These are phyloP conservation scores for Moelleriella libera DNA, from an alignment of 2,329 filamentous ascomycete genomes.

Conservation along the genomic window DNA sequence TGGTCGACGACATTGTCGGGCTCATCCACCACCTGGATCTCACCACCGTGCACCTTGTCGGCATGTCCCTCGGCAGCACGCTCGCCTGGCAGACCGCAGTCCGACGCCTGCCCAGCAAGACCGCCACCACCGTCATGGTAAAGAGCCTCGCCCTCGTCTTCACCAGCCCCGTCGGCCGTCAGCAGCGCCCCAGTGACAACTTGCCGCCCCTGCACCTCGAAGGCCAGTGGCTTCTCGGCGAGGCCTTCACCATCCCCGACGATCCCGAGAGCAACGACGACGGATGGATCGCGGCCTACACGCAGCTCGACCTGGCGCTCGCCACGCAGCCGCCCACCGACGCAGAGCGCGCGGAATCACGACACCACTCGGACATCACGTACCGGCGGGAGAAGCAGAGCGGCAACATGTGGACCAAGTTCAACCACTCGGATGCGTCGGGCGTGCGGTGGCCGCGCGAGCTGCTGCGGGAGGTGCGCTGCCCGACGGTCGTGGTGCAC, in stretches of 20 bases:
- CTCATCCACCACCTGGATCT: conserved; percentile 11
- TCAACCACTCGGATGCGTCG: conserved; percentile 13
- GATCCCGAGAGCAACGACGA: conserved; percentile 4
- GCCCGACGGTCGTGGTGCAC: conserved; percentile 14
- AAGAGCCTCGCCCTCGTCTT: conserved; percentile 11
- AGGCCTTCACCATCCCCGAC: not conserved
- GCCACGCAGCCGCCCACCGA: conserved; percentile 5
- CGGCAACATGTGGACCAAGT: conserved; percentile 12
- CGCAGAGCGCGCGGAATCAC: conserved; percentile 6
- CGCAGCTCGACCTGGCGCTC: conserved; percentile 4
- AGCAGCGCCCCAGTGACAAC: conserved; percentile 7
- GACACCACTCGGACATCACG: conserved; percentile 5
- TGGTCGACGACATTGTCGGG: conserved; percentile 13
- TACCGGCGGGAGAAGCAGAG: conserved; percentile 7
- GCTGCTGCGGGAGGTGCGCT: conserved; percentile 9
- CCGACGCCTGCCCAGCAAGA: not conserved
- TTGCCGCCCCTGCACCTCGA: conserved; percentile 3
- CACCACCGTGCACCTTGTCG: conserved; percentile 11
- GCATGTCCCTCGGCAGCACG: conserved; percentile 12
- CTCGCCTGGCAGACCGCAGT: not conserved
- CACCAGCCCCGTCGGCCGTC: conserved; percentile 9
- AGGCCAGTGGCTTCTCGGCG: not conserved
- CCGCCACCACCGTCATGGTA: not conserved
- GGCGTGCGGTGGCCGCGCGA: conserved; percentile 11
- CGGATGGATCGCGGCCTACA: conserved; percentile 6